Evolutionary conservation across 768 basidiomycete genomes (phyloP), one percentile per base, ranked within the genome.

Genomic region (Boletales sp.): DNA sequence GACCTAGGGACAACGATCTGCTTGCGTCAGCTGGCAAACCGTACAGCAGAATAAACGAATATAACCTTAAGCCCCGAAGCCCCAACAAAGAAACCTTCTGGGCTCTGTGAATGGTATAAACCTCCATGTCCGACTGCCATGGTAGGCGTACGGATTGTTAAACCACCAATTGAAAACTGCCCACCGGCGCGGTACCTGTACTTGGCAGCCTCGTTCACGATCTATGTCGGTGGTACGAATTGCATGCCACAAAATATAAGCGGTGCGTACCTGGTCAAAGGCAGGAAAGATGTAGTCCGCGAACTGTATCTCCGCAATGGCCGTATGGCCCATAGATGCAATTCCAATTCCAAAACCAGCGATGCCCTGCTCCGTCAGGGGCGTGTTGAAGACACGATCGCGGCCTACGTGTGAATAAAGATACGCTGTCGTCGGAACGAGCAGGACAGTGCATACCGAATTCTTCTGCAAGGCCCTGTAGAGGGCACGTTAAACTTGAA

Each of bases 201-300:
- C 69, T 97, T 97, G 34, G 94, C 93, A 2, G 92, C 94, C 72
- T 97, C 94, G 56, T 95, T 96, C 36, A 96, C 92, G 18, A 96
- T 75, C 87, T 94, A 48, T 9, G 34, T 42, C n/a, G 30, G 19
- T 35, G 40, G 2, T 51, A 41, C 52, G 35, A 21, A 44, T 11
- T 30, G n/a, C 17, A 25, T 41, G 30, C 7, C 17, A n/a, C 25
- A 30, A n/a, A 38, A 48, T 10, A 50, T 38, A 13, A 13, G 25
- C 41, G 12, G n/a, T 13, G 53, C 69, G 38, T 45, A 87, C 90
- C 77, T 94, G 93, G 63, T 96, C 94, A 62, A 97, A 97, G 0
- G 94, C 94, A 11, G 94, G 94, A 63, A 76, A 94, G 53, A 95
- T 94, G 64, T 95, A 93, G 62, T 93, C 90, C 3, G 86, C 81